Percentiles rank a stretch among this genome's conserved stretches.
Conservation (phyloP, 345 rosid genomes). For the Clarkia xantiana region DNA sequence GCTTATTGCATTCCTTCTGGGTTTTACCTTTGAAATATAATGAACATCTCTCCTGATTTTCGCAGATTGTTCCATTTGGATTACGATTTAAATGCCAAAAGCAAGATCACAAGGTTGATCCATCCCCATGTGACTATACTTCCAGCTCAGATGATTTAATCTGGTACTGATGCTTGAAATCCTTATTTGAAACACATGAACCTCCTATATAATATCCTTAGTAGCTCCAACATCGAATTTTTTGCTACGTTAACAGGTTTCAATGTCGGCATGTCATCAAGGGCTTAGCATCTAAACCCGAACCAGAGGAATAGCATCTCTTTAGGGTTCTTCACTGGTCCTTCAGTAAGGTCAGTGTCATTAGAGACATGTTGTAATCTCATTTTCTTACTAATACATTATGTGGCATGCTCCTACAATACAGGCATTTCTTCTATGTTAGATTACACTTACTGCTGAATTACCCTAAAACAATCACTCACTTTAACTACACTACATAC, state of each 20-base stretch:
- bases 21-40: neutral
- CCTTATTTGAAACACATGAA: neutral
- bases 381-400: neutral
- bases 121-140: conserved; percentile 17
- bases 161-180: conserved; percentile 27
- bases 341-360: neutral
- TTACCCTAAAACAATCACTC: neutral
- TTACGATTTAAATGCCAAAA: conserved; percentile 48
- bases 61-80: conserved; percentile 53
- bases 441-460: conserved; percentile 4
- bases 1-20: neutral
- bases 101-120: conserved; percentile 16
- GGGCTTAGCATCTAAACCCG: conserved; percentile 44
- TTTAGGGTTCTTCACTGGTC: too few relatives aligned
- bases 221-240: neutral
- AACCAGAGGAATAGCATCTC: conserved; percentile 53
- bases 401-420: neutral
- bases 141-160: conserved; percentile 31
- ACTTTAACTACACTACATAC: neutral
- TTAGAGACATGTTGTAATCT: neutral
- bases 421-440: conserved; percentile 4
- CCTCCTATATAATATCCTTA: neutral
- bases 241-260: conserved; percentile 33
- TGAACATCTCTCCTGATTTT: neutral
- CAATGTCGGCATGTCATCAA: conserved; percentile 70